Evolutionary conservation across 805 yeast species (phyloP), one percentile per base, ranked within the genome.

Genomic region (Candida corydali): DNA sequence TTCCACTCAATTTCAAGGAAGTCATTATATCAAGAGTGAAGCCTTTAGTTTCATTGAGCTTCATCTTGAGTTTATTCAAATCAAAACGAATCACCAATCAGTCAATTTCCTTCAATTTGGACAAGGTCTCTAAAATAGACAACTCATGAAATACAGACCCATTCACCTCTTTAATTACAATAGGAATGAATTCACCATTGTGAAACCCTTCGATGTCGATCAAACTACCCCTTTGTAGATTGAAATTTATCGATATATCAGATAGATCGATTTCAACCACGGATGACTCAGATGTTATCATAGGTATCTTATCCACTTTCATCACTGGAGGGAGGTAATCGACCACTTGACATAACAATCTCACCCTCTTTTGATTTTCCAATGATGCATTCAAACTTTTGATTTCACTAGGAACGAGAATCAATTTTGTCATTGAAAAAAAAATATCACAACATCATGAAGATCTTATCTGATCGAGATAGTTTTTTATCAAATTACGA

Each of bases 401-500:
- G 9, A 63, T 42, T 4, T 43, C 32, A 1, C 44, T 36, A 3
- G 67, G 67, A 17, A 59, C 60, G 24, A 59, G 29, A 11, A 54
- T 45, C 29, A 62, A 40, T n/a, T 36, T 44, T 8, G 68, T 59
- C 69, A 63, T 62, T 7, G 17, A 19, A 19, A 16, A 20, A 25
- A 33, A 27, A 33, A 26, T 24, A 27, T 14, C 8, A 30, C 17
- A 5, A 18, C 12, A 20, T 10, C 26, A 69, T 69, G 75, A 61
- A 68, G 55, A 62, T 73, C 3, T 56, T 73, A 20, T 54, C 58
- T 18, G 69, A 65, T 27, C 59, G 87, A 40, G 82, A 78, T 30
- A 70, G 73, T 38, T 66, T 83, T 40, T 61, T 84, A 24, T 74
- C 86, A 30, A 79, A 83, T 52, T 74, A 60, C 43, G 93, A 83